These are phyloP conservation scores for Paecilomyces formosus DNA, from an alignment of 2,329 filamentous ascomycete genomes.

Conservation along the genomic window DNA sequence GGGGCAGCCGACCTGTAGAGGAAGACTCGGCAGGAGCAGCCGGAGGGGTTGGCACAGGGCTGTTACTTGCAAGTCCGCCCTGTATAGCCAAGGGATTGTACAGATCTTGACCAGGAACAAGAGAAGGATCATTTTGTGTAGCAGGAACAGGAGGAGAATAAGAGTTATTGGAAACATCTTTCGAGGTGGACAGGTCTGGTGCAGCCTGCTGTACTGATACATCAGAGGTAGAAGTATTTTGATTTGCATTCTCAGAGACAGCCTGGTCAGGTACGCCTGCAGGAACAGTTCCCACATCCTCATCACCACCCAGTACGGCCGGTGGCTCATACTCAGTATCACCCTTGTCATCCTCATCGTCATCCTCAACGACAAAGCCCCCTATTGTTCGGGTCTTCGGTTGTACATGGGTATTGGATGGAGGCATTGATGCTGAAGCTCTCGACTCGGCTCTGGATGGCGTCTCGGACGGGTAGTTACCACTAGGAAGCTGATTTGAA, in stretches of 20 bases:
- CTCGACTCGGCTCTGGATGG: constrained; percentile 28
- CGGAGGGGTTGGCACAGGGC: constrained; percentile 29
- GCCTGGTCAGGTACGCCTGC: constrained; percentile 46
- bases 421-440: constrained; percentile 22
- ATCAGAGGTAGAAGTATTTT: constrained; percentile 50
- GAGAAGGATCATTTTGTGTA: constrained; percentile 34
- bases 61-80: constrained; percentile 25
- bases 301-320: constrained; percentile 40
- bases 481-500: constrained; percentile 20
- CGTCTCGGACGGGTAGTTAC: constrained; percentile 21
- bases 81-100: constrained; percentile 27
- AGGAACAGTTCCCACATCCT: constrained; percentile 42
- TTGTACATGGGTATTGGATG: constrained; percentile 24
- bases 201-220: constrained; percentile 53
- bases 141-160: constrained; percentile 41
- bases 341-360: constrained; percentile 47
- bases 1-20: constrained; percentile 52
- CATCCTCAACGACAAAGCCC: constrained; percentile 58
- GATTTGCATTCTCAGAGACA: constrained; percentile 49
- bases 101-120: constrained; percentile 27
- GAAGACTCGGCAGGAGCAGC: constrained; percentile 36
- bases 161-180: constrained; percentile 46
- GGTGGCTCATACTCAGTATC: constrained; percentile 48
- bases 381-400: constrained; percentile 48
- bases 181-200: constrained; percentile 41